Base-by-base conservation (phyloP, 805 yeast genomes). In the Metschnikowia matae region DNA sequence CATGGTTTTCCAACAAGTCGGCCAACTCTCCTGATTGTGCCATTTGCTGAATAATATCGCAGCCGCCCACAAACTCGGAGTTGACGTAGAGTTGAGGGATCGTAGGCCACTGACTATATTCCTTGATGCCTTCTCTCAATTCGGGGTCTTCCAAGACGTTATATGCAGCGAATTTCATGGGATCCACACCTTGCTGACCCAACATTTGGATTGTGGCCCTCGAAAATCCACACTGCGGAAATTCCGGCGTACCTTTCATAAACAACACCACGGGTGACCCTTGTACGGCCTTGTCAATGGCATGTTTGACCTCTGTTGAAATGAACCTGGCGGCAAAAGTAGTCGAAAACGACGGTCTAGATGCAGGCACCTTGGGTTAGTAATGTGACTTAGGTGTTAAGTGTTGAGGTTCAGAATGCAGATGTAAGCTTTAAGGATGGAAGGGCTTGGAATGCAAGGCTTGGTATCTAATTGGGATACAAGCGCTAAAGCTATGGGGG, bases 191-290 rank as follows among this genome's bases (percentile, higher is more conserved):
- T 66, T 92, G 95, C 65, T 89, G 92, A 13, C 99, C 98, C 53
- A 94, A 78, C 46, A 91, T 80, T 65, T 89, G 94, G 59, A 94
- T 91, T 11, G 98, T 87, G 48, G 96, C 96, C 64, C 96, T 82
- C 11, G 97, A 90, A 63, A 94, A 94, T 0, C 99, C 99, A 75
- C 99, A 94, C 61, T 89, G 95, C 38, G 99, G 99, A 52, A 87
- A 90, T 62, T 92, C 96, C 15, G 99, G 99, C 2, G 97, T 92
- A 15, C 99, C 99, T 71, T 94, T 94, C 99, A 94, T 94, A 73
- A 94, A 94, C 40, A 94, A 75, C 7, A 94, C 99, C 18, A 94
- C 98, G 7, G 96, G 96, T 1, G 98, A 94, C 6, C 96, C 84
- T 4, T 71, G 74, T 23, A 94, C 86, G 1, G 98, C 98, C 40